Evolutionary conservation across 345 rosid genomes (phyloP).

Genomic region (Populus nigra): DNA sequence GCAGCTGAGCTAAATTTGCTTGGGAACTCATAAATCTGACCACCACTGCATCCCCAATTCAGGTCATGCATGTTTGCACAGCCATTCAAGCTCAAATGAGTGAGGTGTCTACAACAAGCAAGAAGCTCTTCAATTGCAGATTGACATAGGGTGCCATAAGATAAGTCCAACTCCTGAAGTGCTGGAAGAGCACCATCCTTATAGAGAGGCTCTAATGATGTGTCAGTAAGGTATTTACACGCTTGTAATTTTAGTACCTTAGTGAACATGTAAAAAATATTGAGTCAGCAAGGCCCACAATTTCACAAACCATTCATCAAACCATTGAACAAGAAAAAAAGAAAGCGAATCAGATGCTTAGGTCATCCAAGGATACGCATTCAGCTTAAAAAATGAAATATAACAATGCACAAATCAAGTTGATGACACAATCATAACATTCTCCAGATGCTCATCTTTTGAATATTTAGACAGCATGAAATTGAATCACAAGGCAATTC

Average conservation of each 20-base stretch:
- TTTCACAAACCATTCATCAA: background rate
- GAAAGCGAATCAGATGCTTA: background rate
- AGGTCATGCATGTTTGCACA: constrained; percentile 93
- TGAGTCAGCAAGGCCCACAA: background rate
- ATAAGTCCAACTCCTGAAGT: constrained; percentile 84
- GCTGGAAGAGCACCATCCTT: constrained; percentile 73
- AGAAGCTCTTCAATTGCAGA: constrained; percentile 96
- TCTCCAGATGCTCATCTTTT: background rate
- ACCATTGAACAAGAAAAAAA: background rate
- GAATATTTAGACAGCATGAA: background rate
- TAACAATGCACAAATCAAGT: background rate
- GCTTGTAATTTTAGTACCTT: constrained; percentile 95
- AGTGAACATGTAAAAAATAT: background rate
- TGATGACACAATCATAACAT: background rate
- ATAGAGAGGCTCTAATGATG: constrained; percentile 90
- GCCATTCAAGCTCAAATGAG: constrained; percentile 92
- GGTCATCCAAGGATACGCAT: background rate
- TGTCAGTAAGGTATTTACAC: constrained; percentile 86
- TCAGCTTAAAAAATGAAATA: background rate
- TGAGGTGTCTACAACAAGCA: constrained; percentile 82
- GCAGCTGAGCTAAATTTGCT: constrained; percentile 25
- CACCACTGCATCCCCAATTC: constrained; percentile 68
- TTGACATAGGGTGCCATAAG: constrained; percentile 88
- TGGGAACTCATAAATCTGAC: constrained; percentile 38
- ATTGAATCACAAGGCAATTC: background rate